Evolutionary conservation across 129 eudicot genomes (phyloP), one percentile per base, ranked within the genome.

Genomic region (Lactuca saligna): DNA sequence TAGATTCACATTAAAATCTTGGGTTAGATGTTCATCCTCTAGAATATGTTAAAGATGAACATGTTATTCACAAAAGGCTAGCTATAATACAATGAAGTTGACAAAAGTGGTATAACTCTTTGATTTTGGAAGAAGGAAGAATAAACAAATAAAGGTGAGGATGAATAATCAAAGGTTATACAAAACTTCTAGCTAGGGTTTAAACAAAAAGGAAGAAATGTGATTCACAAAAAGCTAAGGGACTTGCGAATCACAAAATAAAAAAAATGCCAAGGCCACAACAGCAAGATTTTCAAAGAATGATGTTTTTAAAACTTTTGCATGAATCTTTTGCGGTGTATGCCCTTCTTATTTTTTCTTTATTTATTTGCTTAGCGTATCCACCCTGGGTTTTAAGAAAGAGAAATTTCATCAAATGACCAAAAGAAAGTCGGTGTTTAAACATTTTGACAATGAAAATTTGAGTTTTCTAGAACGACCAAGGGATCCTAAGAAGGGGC

Each of bases 211-310:
- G 61, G 35, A 55, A 15, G 35, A 55, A 17, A 55, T 5, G 33
- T 55, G 57, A 15, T 55, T 55, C 61, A 55, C 57, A 55, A 55
- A 55, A 17, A 55, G 61, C 34, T 7, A 10, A 20, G 11, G 51
- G 51, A 46, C 8, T 15, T 46, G 15, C 51, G 3, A 17, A 17
- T 55, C 61, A 55, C 61, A 17, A 55, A 16, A 55, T 3, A 55
- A 55, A 54, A n/a, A n/a, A 7, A 55, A 55, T 55, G 20, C 61
- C 61, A 55, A 55, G 7, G 61, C 33, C 61, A 55, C 13, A 55
- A 35, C 12, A 55, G 20, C 61, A 55, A 55, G 61, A 55, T 46
- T 46, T 46, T 46, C 15, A 11, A 46, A 46, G 51, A 46, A 46
- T 12, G 15, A 46, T 46, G 49, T n/a, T 46, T 46, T 46, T 46